Base-by-base conservation (phyloP, 768 basidiomycete genomes). In the Piloderma croceum region DNA sequence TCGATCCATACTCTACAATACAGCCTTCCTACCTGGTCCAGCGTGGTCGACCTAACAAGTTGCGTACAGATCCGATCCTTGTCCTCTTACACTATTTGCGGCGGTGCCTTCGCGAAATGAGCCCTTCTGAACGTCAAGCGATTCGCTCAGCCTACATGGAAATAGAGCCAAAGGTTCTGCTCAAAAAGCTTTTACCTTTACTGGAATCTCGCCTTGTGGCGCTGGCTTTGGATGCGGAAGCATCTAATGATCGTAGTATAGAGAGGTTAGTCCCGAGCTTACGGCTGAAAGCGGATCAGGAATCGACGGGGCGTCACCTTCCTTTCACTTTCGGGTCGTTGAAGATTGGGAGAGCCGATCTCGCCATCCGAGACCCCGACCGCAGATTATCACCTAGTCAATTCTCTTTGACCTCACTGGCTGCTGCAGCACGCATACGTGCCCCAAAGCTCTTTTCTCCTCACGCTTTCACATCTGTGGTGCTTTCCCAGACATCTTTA, bases 21-120 rank as follows among this genome's bases (percentile, higher is more conserved):
- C 87, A 90, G 35, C 85, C 88, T 5, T 90, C 89, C 3, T 89
- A 78, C 54, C 71, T 93, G 24, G 77, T 92, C 19, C 88, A 88
- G 54, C 76, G 70, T 33, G 89, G 89, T 4, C 59, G 70, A 7
- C 83, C 87, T 6, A 74, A 83, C 34, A 56, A 68, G 24, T 56
- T 90, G 36, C 83, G 91, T 19, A 74, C 73, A 19, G 81, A 87
- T 46, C 61, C 74, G 1, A 70, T 73, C 1, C 91, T 90, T 69
- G 81, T 79, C 49, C 76, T 93, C 38, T 63, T 93, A 17, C 80
- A 85, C 45, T 82, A 90, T 52, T 69, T 94, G 20, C 81, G 91
- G 31, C 74, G 77, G 48, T 76, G 74, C 54, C 56, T 85, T 11
- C 71, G 76, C 59, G 61, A 66, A 34, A 38, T 75, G 23, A 53